Evolutionary conservation across 768 basidiomycete species (phyloP).

Genomic region (Amanita pseudoporphyria): DNA sequence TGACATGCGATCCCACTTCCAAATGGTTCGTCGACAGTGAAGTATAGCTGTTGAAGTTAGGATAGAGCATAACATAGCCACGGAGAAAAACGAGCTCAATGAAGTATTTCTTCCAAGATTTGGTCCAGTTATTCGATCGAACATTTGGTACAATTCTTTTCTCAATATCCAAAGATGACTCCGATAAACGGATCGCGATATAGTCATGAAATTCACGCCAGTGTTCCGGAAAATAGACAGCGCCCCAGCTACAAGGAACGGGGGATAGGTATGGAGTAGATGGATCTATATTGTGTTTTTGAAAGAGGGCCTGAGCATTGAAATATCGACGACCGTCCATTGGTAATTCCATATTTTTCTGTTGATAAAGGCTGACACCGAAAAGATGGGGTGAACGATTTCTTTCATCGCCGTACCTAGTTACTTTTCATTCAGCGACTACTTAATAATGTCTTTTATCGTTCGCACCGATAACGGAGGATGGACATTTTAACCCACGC

Average conservation of each 20-base stretch:
- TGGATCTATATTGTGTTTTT: slow-evolving; percentile 25
- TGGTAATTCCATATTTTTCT: slow-evolving; percentile 69
- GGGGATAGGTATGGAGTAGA: slow-evolving; percentile 75
- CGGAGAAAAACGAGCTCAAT: slow-evolving; percentile 78
- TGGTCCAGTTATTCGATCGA: slow-evolving; percentile 73
- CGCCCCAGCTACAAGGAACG: slow-evolving; percentile 89
- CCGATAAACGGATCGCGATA: slow-evolving; percentile 62
- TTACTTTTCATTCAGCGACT: background rate
- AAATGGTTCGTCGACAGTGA: slow-evolving; percentile 89
- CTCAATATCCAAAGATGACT: slow-evolving; percentile 28
- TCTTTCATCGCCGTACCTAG: slow-evolving; percentile 43
- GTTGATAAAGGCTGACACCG: slow-evolving; percentile 82
- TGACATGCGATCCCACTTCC: slow-evolving; percentile 77
- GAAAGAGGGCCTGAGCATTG: slow-evolving; percentile 54
- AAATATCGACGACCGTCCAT: slow-evolving; percentile 60
- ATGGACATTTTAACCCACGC: slow-evolving; percentile 80
- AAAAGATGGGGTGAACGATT: slow-evolving; percentile 44
- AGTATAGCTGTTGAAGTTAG: slow-evolving; percentile 61
- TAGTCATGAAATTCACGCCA: slow-evolving; percentile 85
- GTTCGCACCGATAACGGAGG: slow-evolving; percentile 58
- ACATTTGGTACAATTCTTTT: slow-evolving; percentile 56
- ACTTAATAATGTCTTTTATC: background rate
- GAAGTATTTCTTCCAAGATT: slow-evolving; percentile 85
- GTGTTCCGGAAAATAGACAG: slow-evolving; percentile 81
- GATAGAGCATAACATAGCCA: slow-evolving; percentile 85